phyloP scores from a whole-genome alignment of 2,329 filamentous ascomycete species.

The Penicillium vulpinum region DNA sequence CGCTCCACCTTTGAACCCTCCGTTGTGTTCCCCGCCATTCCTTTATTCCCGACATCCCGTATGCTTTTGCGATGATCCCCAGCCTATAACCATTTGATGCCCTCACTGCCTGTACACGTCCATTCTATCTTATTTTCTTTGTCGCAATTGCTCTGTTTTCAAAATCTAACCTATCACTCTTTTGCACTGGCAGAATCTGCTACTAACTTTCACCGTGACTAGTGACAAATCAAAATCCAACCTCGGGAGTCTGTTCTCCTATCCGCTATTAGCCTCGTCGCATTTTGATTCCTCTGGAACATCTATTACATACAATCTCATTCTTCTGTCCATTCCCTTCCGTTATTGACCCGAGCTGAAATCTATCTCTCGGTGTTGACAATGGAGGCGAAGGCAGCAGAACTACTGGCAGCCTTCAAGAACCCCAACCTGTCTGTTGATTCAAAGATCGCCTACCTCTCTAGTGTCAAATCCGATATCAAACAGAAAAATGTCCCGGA shows the following conservation, averaged over 20 bases:
- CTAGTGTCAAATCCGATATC: slow-evolving; percentile 78
- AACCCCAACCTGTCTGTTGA: slow-evolving; percentile 68
- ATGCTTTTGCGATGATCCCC: neutral
- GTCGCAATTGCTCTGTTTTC: neutral
- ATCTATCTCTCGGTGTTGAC: slow-evolving; percentile 14
- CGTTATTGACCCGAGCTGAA: slow-evolving; percentile 10
- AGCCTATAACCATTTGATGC: neutral
- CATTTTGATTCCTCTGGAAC: neutral
- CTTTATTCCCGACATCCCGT: neutral
- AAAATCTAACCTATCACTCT: neutral
- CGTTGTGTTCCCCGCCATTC: neutral
- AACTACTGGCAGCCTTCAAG: slow-evolving; percentile 56
- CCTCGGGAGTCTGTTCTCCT: neutral
- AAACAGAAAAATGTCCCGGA: slow-evolving; percentile 91
- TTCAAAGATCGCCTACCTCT: slow-evolving; percentile 69
- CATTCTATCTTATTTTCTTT: neutral
- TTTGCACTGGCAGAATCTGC: neutral
- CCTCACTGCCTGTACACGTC: neutral
- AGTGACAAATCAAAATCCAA: neutral
- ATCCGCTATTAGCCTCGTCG: neutral
- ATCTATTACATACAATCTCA: slow-evolving; percentile 3
- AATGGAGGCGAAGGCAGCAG: slow-evolving; percentile 60
- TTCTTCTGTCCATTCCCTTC: slow-evolving; percentile 22
- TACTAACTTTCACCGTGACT: neutral
- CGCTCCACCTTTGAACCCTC: neutral